Conservation (phyloP, 2,329 filamentous ascomycete species). For the Ophiocordyceps camponoti-saundersi region DNA sequence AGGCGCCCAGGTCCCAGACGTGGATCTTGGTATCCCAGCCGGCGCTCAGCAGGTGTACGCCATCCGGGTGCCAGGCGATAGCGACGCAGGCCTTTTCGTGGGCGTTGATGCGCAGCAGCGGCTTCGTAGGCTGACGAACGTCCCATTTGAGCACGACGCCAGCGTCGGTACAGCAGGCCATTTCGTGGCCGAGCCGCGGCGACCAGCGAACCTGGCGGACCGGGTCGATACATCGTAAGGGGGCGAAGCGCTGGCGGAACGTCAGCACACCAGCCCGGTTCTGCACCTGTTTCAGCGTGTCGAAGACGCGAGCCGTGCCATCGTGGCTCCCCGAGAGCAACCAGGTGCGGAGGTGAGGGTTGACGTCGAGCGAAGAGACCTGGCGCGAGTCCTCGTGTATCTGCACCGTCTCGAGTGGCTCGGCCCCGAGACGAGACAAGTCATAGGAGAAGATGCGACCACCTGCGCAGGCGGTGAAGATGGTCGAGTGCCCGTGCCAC, state of each 20-base stretch:
- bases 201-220: slow-evolving; percentile 51
- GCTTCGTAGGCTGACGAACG: slow-evolving; percentile 33
- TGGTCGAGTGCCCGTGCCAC: slow-evolving; percentile 34
- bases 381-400: slow-evolving; percentile 45
- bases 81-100: slow-evolving; percentile 43
- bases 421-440: slow-evolving; percentile 28
- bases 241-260: slow-evolving; percentile 28
- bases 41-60: slow-evolving; percentile 46
- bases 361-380: slow-evolving; percentile 46
- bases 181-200: slow-evolving; percentile 40
- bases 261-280: slow-evolving; percentile 30
- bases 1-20: slow-evolving; percentile 46
- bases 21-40: slow-evolving; percentile 44
- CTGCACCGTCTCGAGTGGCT: slow-evolving; percentile 37
- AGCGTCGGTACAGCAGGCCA: slow-evolving; percentile 47
- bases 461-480: slow-evolving; percentile 46
- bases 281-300: slow-evolving; percentile 31
- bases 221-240: slow-evolving; percentile 18
- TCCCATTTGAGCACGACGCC: slow-evolving; percentile 49
- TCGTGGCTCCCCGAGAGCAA: slow-evolving; percentile 48
- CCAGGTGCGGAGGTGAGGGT: slow-evolving; percentile 38
- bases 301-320: slow-evolving; percentile 44
- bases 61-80: slow-evolving; percentile 52
- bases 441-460: slow-evolving; percentile 51
- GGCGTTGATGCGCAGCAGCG: slow-evolving; percentile 40